Evolutionary conservation across 2,329 filamentous ascomycete genomes (phyloP).

Genomic region (Diaporthe batatas): DNA sequence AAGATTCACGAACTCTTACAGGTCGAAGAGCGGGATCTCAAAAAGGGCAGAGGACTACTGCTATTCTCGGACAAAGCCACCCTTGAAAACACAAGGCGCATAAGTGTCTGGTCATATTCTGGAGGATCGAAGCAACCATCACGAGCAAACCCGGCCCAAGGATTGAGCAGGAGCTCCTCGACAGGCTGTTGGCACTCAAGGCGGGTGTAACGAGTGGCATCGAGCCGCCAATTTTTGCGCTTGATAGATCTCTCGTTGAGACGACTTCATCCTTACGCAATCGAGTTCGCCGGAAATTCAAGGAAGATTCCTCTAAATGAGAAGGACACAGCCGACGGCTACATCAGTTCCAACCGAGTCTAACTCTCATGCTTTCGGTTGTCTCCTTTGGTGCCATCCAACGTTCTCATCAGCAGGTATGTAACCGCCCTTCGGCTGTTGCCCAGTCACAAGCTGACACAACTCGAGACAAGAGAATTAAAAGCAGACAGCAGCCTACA

Average conservation of each 20-base stretch:
- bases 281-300: not conserved
- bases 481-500: not conserved
- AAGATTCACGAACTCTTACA: not conserved
- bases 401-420: too few species aligned
- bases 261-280: not conserved
- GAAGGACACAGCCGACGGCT: not conserved
- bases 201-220: not conserved
- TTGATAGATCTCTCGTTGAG: not conserved
- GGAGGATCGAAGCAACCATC: conserved; percentile 1
- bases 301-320: not conserved
- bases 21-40: not conserved
- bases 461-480: too few species aligned
- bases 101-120: not conserved
- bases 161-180: not conserved
- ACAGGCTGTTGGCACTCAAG: not conserved
- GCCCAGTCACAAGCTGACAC: too few species aligned
- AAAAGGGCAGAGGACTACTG: not conserved
- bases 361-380: too few species aligned
- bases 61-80: not conserved
- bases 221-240: not conserved
- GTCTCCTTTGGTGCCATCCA: too few species aligned
- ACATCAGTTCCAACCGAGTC: too few species aligned
- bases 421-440: too few species aligned
- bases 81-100: not conserved
- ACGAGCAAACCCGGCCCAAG: not conserved